Conservation (phyloP, 306 rosid species). For the Lupinus albus region DNA sequence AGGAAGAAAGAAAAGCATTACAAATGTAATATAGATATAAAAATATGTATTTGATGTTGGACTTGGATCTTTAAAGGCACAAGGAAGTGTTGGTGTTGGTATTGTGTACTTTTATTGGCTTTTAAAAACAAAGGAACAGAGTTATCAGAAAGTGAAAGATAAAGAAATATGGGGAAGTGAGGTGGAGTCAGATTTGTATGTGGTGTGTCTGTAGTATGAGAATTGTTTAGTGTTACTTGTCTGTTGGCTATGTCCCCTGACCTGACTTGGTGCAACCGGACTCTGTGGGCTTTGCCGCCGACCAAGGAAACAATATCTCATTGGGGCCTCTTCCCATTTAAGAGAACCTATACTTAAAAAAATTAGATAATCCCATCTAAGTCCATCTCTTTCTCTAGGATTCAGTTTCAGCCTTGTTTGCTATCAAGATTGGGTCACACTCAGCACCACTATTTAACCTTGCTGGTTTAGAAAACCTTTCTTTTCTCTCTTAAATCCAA, state of each 20-base stretch:
- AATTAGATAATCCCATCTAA: constrained; percentile 51
- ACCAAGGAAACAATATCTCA: constrained; percentile 92
- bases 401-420: constrained; percentile 69
- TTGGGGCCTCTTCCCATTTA: constrained; percentile 76
- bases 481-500: constrained; percentile 56
- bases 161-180: constrained; percentile 63
- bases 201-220: constrained; percentile 62
- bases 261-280: constrained; percentile 77
- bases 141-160: constrained; percentile 52
- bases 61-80: constrained; percentile 63
- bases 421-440: constrained; percentile 75
- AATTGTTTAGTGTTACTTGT: constrained; percentile 68
- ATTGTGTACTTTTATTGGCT: constrained; percentile 52
- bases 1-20: not conserved
- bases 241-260: constrained; percentile 85
- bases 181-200: constrained; percentile 93
- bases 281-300: constrained; percentile 98
- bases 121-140: constrained; percentile 61
- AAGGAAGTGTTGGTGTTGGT: constrained; percentile 52
- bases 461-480: constrained; percentile 50
- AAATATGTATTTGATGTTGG: constrained; percentile 62
- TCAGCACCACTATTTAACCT: constrained; percentile 47
- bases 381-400: constrained; percentile 54
- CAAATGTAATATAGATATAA: constrained; percentile 20
- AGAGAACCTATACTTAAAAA: constrained; percentile 70